phyloP scores from a whole-genome alignment of 208 protist species.

The Trypanosoma caninum region DNA sequence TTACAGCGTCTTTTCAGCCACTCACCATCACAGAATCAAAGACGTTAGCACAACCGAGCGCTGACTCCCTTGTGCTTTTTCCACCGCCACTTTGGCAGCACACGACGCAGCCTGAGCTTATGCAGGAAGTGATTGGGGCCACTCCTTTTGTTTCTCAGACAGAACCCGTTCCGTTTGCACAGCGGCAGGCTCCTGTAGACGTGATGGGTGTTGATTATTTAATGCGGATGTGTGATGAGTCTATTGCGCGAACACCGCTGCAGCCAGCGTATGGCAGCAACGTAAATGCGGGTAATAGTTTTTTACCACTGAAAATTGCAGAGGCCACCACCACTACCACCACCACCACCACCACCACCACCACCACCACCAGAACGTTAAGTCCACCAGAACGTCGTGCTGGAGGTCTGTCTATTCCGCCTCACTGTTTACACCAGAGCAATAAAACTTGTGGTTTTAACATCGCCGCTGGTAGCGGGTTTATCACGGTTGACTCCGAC shows the following conservation, averaged over 20 bases:
- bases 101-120: neutral
- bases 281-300: neutral
- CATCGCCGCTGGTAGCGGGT: neutral
- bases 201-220: constrained; percentile 50
- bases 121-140: constrained; percentile 7
- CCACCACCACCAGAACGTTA: too few species aligned
- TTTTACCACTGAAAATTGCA: too few species aligned
- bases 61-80: constrained; percentile 33
- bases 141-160: neutral
- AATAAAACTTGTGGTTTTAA: neutral
- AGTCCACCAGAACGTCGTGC: too few species aligned
- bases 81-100: constrained; percentile 26
- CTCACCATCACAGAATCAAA: neutral
- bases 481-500: constrained; percentile 24
- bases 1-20: constrained; percentile 9
- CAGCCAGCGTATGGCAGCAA: neutral
- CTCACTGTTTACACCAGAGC: too few species aligned
- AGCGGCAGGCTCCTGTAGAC: constrained; percentile 9
- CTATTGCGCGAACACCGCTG: constrained; percentile 42
- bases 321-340: too few species aligned
- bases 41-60: constrained; percentile 8
- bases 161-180: neutral
- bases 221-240: constrained; percentile 65
- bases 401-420: too few species aligned
- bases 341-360: too few species aligned